Conservation (phyloP, 306 rosid genomes). For the Gynostemma pentaphyllum region DNA sequence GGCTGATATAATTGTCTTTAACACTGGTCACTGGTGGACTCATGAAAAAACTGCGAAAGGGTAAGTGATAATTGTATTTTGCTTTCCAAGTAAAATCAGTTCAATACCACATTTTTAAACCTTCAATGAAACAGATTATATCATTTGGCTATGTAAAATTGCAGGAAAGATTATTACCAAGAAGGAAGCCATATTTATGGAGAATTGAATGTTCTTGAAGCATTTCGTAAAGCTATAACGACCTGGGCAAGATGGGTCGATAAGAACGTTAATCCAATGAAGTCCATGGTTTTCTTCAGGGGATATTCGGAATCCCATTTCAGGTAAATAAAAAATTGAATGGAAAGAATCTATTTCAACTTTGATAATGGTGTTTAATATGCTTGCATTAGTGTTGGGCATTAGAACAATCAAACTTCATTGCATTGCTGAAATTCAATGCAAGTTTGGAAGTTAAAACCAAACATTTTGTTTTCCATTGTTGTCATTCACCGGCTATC, state of each 20-base stretch:
- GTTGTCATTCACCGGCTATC: no score
- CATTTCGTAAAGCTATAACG: constrained; percentile 81
- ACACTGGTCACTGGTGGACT: constrained; percentile 99
- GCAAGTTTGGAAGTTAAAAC: no score
- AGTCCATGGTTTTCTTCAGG: constrained; percentile 65
- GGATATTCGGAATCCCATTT: constrained; percentile 95
- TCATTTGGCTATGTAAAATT: not conserved
- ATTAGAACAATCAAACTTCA: not conserved
- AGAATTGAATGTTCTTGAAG: constrained; percentile 78
- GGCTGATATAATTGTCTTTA: constrained; percentile 76
- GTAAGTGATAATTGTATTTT: constrained; percentile 17
- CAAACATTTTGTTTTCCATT: no score
- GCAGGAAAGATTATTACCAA: constrained; percentile 91
- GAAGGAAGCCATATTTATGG: constrained; percentile 87
- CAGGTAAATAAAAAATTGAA: constrained; percentile 38
- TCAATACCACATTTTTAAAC: not conserved
- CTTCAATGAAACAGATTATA: not conserved
- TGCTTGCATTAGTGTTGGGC: no score
- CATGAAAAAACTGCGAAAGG: constrained; percentile 91
- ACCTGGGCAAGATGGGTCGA: constrained; percentile 97
- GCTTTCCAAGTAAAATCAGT: not conserved
- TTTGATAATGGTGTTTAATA: no score
- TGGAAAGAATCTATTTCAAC: not conserved
- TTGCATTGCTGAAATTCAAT: not conserved
- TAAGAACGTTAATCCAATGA: constrained; percentile 48